These are phyloP conservation scores for Solanum sejunctum DNA, from an alignment of 257 asterid species.

Conservation along the genomic window DNA sequence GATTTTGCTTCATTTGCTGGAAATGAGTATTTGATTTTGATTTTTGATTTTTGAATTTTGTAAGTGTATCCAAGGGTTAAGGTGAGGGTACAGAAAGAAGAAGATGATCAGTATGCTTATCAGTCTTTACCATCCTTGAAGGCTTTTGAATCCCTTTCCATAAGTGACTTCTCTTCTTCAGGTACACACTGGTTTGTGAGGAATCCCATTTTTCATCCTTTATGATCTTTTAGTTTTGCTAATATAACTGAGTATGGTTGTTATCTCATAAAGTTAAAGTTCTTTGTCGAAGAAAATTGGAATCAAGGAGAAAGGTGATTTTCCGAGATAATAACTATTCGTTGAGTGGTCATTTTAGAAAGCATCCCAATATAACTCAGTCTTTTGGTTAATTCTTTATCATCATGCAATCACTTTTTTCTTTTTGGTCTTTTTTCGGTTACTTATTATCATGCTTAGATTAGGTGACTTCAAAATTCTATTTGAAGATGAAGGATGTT, in stretches of 20 bases:
- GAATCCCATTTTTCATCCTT: background rate
- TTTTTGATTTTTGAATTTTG: background rate
- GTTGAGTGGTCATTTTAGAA: background rate
- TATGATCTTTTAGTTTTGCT: background rate
- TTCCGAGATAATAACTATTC: background rate
- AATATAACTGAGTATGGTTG: background rate
- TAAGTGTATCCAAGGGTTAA: constrained; percentile 86
- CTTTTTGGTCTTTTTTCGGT: background rate
- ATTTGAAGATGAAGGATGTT: background rate
- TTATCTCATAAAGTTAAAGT: background rate
- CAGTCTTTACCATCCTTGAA: constrained; percentile 66
- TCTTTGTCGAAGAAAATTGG: background rate
- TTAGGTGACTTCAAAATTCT: background rate
- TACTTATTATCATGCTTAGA: background rate
- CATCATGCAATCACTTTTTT: background rate
- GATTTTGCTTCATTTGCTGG: constrained; percentile 3
- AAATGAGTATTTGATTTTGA: constrained; percentile 7
- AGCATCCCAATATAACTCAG: background rate
- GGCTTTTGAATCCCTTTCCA: constrained; percentile 53
- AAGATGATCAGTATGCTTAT: constrained; percentile 52
- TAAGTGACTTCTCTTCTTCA: constrained; percentile 36
- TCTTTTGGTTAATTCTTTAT: background rate
- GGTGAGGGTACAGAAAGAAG: constrained; percentile 59
- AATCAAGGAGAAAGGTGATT: background rate
- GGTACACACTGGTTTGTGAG: constrained; percentile 17